Evolutionary conservation across 768 basidiomycete species (phyloP), one percentile per base, ranked within the genome.

Genomic region (Pleurotus cornucopiae): DNA sequence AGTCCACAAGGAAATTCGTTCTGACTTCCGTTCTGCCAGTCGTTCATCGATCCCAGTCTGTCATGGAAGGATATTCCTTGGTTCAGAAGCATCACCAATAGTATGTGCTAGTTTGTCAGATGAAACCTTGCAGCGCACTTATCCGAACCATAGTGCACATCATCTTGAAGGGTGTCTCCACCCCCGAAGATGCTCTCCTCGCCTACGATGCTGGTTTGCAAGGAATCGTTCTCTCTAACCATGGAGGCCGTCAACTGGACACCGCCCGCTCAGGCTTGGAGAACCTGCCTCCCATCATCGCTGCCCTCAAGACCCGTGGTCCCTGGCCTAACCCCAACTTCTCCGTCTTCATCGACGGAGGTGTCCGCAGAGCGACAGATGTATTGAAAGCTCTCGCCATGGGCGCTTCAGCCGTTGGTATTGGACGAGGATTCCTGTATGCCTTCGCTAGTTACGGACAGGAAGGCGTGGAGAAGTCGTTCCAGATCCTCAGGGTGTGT

Each of bases 41-140:
- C 91, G 1, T 99, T 99, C 72, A 98, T 98, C 60, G 97, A 99
- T 66, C 94, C 96, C 0, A 81, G 86, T 2, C 72, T 98, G 57
- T 80, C 81, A 56, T 98, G 96, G 96, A 77, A 79, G 37, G 94
- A 96, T 64, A 74, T 96, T 41, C 72, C 80, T 0, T 96, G 90
- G 80, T 89, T 94, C 72, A 85, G 83, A 69, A 79, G 76, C 58
- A 89, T 92, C 60, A 92, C 91, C 1, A 81, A 79, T 53, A 90
- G 86, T 78, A 47, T 49, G 66, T 40, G 6, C 43, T 13, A 25
- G 12, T 34, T 3, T 4, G 20, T 51, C 75, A 34, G 11, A 34
- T 7, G 30, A 11, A 11, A 34, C 11, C 30, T 11, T 7, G 30
- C 6, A 7, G 30, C 30, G 30, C 6, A 11, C 30, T 34, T 1